Conservation (phyloP, 2,329 filamentous ascomycete genomes). For the Stromatinia cepivora region DNA sequence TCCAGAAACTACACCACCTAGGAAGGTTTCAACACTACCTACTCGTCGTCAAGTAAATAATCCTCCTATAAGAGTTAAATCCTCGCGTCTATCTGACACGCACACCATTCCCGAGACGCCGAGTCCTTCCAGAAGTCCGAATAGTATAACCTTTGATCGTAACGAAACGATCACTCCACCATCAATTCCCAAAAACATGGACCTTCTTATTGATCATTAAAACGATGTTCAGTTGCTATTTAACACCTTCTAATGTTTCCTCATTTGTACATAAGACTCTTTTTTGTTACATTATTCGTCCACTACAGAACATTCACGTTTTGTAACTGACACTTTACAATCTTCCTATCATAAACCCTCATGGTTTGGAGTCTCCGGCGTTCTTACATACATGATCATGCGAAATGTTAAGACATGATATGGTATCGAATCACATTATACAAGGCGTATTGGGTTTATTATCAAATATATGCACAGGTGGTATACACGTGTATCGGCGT, state of each 20-base stretch:
- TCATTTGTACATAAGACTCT: slow-evolving; percentile 7
- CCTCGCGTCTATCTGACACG: slow-evolving; percentile 11
- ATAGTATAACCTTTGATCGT: neutral
- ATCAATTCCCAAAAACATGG: neutral
- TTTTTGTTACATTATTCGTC: slow-evolving; percentile 11
- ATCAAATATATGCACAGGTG: slow-evolving; percentile 1
- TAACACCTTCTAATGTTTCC: neutral
- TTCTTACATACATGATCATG: slow-evolving; percentile 21
- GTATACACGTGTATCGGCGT: neutral
- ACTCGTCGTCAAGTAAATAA: neutral
- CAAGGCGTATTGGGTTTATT: slow-evolving; percentile 13
- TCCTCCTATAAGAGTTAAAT: neutral
- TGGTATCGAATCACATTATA: slow-evolving; percentile 16
- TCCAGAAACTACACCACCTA: slow-evolving; percentile 18
- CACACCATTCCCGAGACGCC: neutral
- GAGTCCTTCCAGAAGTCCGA: slow-evolving; percentile 4
- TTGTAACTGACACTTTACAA: neutral
- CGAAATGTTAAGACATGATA: slow-evolving; percentile 13
- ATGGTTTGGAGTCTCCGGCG: slow-evolving; percentile 14
- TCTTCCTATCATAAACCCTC: neutral
- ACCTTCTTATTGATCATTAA: neutral
- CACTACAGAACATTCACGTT: slow-evolving; percentile 5
- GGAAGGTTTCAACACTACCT: neutral
- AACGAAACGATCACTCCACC: slow-evolving; percentile 4
- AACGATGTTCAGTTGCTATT: neutral